Percentiles rank a stretch among this genome's conserved stretches.
Evolutionary conservation across 2,329 filamentous ascomycete species (phyloP).

Genomic region (Pseudopithomyces chartarum): DNA sequence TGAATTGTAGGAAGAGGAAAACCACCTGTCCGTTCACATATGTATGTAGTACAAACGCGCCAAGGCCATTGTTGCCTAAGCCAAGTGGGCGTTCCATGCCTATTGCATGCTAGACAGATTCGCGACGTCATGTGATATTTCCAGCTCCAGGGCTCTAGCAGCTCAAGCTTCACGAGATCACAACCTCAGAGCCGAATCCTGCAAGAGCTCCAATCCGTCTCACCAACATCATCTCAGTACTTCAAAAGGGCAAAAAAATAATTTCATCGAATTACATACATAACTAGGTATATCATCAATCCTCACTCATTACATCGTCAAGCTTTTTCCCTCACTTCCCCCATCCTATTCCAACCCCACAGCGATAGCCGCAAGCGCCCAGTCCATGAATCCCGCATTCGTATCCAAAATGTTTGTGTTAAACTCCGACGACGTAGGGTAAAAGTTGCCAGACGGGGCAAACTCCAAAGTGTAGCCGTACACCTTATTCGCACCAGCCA

Average conservation of each 20-base stretch:
- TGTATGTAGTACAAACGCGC: too few relatives aligned
- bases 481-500: constrained; percentile 44
- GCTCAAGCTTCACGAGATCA: too few relatives aligned
- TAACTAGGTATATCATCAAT: background rate
- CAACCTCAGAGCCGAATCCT: too few relatives aligned
- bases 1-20: too few relatives aligned
- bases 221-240: too few relatives aligned
- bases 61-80: too few relatives aligned
- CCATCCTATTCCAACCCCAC: constrained; percentile 39
- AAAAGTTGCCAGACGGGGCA: constrained; percentile 48
- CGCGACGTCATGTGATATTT: too few relatives aligned
- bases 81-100: too few relatives aligned
- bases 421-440: constrained; percentile 47
- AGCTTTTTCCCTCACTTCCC: constrained; percentile 5
- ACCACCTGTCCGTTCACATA: too few relatives aligned
- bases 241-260: background rate
- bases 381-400: constrained; percentile 51
- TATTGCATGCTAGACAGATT: too few relatives aligned
- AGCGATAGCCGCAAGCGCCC: constrained; percentile 39
- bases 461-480: constrained; percentile 49
- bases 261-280: background rate
- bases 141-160: too few relatives aligned
- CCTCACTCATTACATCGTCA: background rate
- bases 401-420: constrained; percentile 50
- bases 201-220: too few relatives aligned